phyloP scores from a whole-genome alignment of 345 rosid species.

The Durio zibethinus region DNA sequence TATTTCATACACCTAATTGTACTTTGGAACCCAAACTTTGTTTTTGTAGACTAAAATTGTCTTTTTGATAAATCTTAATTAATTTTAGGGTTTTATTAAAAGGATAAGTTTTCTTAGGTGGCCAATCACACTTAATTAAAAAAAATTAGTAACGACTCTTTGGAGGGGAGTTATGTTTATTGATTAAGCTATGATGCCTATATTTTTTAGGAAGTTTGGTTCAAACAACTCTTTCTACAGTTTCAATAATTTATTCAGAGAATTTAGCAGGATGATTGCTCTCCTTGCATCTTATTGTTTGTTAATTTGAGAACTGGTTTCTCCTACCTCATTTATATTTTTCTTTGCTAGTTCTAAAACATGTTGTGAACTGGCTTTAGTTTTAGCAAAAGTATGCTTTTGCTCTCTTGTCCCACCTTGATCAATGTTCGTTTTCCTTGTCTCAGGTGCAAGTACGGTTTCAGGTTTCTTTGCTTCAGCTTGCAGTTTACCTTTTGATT shows the following conservation, averaged over 20 bases:
- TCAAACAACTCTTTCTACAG: not conserved
- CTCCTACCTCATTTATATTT: not conserved
- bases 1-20: no score
- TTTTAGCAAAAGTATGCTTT: not conserved
- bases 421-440: not conserved
- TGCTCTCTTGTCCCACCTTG: not conserved
- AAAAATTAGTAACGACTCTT: no score
- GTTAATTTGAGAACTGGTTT: not conserved
- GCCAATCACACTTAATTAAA: no score
- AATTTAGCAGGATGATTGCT: not conserved
- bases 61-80: no score
- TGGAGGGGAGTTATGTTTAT: no score
- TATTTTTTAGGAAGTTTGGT: not conserved
- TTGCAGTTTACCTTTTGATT: conserved; percentile 96
- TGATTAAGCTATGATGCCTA: no score
- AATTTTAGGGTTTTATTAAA: no score
- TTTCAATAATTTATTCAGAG: not conserved
- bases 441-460: conserved; percentile 85
- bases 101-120: no score
- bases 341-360: not conserved
- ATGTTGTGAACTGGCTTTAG: not conserved
- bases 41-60: no score
- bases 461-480: conserved; percentile 94
- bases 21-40: no score
- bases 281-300: not conserved